Percentiles rank a stretch among this genome's conserved stretches.
phyloP scores from a whole-genome alignment of 768 basidiomycete species.

The Pholiota microspora region DNA sequence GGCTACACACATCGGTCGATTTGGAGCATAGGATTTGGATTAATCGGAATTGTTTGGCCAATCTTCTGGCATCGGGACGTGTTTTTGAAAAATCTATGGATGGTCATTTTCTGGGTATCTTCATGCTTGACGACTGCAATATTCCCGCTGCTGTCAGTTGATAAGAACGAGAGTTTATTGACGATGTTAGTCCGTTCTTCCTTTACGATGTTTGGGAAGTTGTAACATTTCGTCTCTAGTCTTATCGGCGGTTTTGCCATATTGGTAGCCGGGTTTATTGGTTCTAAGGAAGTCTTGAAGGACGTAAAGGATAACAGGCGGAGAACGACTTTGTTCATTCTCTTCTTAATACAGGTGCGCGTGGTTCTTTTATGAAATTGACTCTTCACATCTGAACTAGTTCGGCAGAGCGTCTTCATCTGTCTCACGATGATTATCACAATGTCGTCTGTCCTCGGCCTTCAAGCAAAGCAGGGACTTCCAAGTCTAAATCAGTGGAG shows the following conservation, averaged over 20 bases:
- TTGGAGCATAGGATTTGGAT: constrained; percentile 65
- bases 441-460: constrained; percentile 50
- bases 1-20: constrained; percentile 71
- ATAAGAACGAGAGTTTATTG: constrained; percentile 61
- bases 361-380: too few species aligned
- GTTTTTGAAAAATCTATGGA: constrained; percentile 20
- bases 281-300: constrained; percentile 6
- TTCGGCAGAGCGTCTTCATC: constrained; percentile 43
- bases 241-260: constrained; percentile 47
- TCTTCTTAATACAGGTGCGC: constrained; percentile 28
- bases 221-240: constrained; percentile 25
- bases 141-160: constrained; percentile 72
- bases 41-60: constrained; percentile 70
- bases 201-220: not conserved
- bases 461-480: constrained; percentile 67
- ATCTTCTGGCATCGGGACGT: constrained; percentile 43
- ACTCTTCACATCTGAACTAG: not conserved
- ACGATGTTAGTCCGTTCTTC: constrained; percentile 49
- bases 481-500: constrained; percentile 55
- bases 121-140: constrained; percentile 55
- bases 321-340: constrained; percentile 1
- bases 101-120: constrained; percentile 40
- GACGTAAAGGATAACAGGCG: not conserved
- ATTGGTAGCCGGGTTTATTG: constrained; percentile 21
- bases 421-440: constrained; percentile 51